Base-by-base conservation (phyloP, 768 basidiomycete species). In the Leucogyrophana mollusca region DNA sequence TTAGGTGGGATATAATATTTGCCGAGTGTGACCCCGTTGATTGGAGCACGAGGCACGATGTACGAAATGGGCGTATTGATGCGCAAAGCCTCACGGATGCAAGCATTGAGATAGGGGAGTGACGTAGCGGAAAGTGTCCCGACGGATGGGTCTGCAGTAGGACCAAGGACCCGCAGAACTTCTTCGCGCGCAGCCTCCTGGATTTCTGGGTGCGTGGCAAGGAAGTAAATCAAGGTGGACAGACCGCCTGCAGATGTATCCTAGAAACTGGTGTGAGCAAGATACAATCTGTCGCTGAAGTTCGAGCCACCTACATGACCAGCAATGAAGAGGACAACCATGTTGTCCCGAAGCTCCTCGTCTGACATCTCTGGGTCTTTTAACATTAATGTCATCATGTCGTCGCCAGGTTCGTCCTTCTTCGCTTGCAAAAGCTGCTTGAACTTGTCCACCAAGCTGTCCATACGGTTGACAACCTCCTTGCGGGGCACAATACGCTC, bases 221-320 rank as follows among this genome's bases (percentile, higher is more conserved):
- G 57, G 56, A 62, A 62, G 51, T 70, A 72, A 10, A 71, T 53
- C 3, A 59, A 41, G 4, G 63, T 64, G 4, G 70, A 65, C n/a
- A 73, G 53, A 10, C 64, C 67, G 17, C 71, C 70, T 4, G 70
- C 64, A 3, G 68, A 67, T 2, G 70, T 73, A 45, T 71, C 69
- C 67, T 70, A 45, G 8, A 1, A 39, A 39, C 42, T n/a, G 22
- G 14, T 6, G 9, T n/a, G 23, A 36, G 13, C 6, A 33, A 18
- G 22, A 27, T 9, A 39, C 14, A n/a, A 34, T 10, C 11, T 7
- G 16, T 13, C 13, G 4, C 11, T n/a, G 21, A 27, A n/a, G 46
- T 40, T 23, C 4, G 10, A 21, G 33, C 21, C 14, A 50, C 63
- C 23, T 46, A 72, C 70, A 47, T 73, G 71, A 1, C 72, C 72